Base-by-base conservation (phyloP, 2,329 filamentous ascomycete species). In the Pseudogymnoascus verrucosus region DNA sequence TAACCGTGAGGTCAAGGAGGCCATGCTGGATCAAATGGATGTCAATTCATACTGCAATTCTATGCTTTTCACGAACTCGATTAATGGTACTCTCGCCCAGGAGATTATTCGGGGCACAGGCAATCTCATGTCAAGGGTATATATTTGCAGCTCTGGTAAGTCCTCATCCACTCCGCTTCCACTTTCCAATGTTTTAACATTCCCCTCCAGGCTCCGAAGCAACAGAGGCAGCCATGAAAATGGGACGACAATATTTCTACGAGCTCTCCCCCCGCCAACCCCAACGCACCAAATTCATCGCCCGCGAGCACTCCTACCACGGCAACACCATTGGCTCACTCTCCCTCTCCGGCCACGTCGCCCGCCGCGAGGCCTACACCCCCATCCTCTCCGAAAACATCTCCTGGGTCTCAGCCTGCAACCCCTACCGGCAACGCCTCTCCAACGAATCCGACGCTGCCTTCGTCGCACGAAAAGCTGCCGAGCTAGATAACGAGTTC, bases 311-410 rank as follows among this genome's bases (percentile, higher is more conserved):
- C 21, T 88, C 84, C 10, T 92, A 89, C 69, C 89, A 92, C 68
- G 89, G 89, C 5, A 85, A 81, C 28, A 91, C 88, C 0, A 72
- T 90, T 0, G 87, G 85, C 1, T 79, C 86, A 1, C 75, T 91
- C 16, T 78, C 80, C 0, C 73, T 85, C 7, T 83, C 86, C 31
- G 84, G 85, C 1, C 84, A 90, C 71, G 73, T 80, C n/a, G 76
- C 78, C 4, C 79, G 89, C 21, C 80, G 85, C 66, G 76, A 76
- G 1, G 78, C 82, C 1, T 91, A 85, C 67, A 76, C 82, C 64
- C 79, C 80, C 1, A 78, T 89, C 23, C 75, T 90, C 1, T 74
- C 81, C 28, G 68, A 74, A 1, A 83, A 84, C 60, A 77, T 84
- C 44, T 80, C 80, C 31, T 81, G 80, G 65, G 80, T 91, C 10